A percentile compares a stretch with the other conserved stretches of the same genome.
Conservation (phyloP, 2,329 filamentous ascomycete genomes). For the Colletotrichum limetticola region DNA sequence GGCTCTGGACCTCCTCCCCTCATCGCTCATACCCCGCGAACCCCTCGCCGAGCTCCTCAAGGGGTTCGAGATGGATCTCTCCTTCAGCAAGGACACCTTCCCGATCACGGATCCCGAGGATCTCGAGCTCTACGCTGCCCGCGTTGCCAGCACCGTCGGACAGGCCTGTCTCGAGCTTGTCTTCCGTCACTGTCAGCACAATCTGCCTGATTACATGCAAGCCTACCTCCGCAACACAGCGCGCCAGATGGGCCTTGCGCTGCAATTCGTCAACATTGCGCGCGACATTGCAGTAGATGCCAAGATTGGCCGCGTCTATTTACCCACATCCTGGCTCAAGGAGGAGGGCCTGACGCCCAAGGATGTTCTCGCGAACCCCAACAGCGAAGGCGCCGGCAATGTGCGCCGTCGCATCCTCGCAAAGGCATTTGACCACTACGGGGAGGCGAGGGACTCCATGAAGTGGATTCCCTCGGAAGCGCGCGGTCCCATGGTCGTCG, state of each 20-base stretch:
- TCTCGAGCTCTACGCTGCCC: slow-evolving; percentile 71
- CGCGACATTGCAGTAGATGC: slow-evolving; percentile 78
- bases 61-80: slow-evolving; percentile 76
- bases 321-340: slow-evolving; percentile 72
- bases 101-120: slow-evolving; percentile 70
- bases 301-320: slow-evolving; percentile 72
- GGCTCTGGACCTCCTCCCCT: slow-evolving; percentile 70
- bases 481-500: slow-evolving; percentile 72
- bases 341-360: slow-evolving; percentile 64
- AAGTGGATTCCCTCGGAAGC: slow-evolving; percentile 69
- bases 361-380: slow-evolving; percentile 63
- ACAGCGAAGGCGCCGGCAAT: slow-evolving; percentile 55
- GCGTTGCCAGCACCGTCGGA: slow-evolving; percentile 79
- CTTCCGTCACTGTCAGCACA: slow-evolving; percentile 62
- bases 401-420: slow-evolving; percentile 66
- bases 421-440: slow-evolving; percentile 70
- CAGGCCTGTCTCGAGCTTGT: slow-evolving; percentile 75
- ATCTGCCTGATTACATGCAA: slow-evolving; percentile 43
- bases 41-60: slow-evolving; percentile 73
- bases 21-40: slow-evolving; percentile 61
- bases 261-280: slow-evolving; percentile 84
- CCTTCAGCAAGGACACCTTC: slow-evolving; percentile 56
- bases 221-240: slow-evolving; percentile 65
- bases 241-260: slow-evolving; percentile 74
- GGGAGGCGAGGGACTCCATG: slow-evolving; percentile 65